Conservation (phyloP, 1,284 basidiomycete species). For the Athelia sp. region DNA sequence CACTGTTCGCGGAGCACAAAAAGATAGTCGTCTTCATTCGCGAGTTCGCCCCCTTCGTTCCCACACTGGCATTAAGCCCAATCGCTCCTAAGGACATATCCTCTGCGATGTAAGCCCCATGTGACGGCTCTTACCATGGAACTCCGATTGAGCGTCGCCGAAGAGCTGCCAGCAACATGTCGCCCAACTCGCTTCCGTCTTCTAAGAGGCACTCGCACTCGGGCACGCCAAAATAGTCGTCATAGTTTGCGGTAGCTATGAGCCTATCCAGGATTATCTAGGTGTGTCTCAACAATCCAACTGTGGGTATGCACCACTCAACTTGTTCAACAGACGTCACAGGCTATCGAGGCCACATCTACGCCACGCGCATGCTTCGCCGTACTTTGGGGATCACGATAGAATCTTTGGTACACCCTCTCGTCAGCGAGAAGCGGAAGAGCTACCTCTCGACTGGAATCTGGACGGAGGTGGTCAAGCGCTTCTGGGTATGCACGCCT, state of each 20-base stretch:
- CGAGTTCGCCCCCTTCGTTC: conserved; percentile 24
- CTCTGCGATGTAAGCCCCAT: conserved; percentile 52
- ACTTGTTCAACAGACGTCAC: no score
- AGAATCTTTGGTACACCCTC: conserved; percentile 37
- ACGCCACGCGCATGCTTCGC: conserved; percentile 49
- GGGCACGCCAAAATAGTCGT: conserved; percentile 43
- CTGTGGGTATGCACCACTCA: no score
- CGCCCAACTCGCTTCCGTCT: conserved; percentile 39
- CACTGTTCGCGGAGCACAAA: conserved; percentile 41
- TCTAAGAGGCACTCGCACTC: conserved; percentile 35
- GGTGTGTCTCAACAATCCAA: no score
- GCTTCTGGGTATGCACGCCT: conserved; percentile 40
- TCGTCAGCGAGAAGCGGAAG: conserved; percentile 36
- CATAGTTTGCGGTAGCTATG: conserved; percentile 61
- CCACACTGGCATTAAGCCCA: not conserved
- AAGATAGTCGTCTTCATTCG: conserved; percentile 64
- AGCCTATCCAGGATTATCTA: conserved; percentile 48
- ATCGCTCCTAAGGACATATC: conserved; percentile 45
- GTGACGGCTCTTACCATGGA: not conserved
- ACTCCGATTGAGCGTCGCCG: conserved; percentile 13
- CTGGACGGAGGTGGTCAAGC: conserved; percentile 30
- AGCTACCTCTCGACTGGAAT: conserved; percentile 38
- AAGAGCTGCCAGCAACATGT: conserved; percentile 52
- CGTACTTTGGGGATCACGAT: conserved; percentile 45
- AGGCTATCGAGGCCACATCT: conserved; percentile 44